Conservation (phyloP, 1,139 yeast genomes). For the Candida dubliniensis region DNA sequence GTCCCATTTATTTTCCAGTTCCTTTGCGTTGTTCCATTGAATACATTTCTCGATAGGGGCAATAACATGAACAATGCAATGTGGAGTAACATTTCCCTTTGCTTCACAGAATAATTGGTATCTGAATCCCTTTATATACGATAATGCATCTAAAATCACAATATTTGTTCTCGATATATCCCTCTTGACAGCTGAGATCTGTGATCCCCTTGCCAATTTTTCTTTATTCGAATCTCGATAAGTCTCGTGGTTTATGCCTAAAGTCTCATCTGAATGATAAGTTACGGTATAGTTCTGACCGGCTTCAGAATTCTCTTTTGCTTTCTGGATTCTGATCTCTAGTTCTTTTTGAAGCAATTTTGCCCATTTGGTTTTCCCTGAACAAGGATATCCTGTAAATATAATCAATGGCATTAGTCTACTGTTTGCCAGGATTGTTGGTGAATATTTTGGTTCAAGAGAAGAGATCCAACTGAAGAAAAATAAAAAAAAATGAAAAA, state of each 20-base stretch:
- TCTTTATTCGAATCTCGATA: conserved; percentile 73
- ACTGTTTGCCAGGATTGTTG: neutral
- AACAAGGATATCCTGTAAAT: conserved; percentile 80
- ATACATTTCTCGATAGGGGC: conserved; percentile 62
- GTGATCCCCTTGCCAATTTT: conserved; percentile 78
- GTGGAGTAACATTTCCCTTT: conserved; percentile 77
- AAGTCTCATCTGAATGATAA: conserved; percentile 72
- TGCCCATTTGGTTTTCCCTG: conserved; percentile 84
- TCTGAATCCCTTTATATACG: conserved; percentile 92
- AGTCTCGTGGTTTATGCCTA: conserved; percentile 68
- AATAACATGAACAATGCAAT: conserved; percentile 78
- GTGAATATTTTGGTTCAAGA: neutral
- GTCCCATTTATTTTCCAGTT: conserved; percentile 55
- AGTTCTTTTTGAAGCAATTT: conserved; percentile 49
- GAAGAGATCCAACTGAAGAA: neutral
- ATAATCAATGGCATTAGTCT: conserved; percentile 75
- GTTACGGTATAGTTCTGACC: conserved; percentile 61
- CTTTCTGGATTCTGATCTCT: conserved; percentile 44
- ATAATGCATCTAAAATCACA: conserved; percentile 81
- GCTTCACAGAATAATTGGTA: conserved; percentile 95
- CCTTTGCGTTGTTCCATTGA: conserved; percentile 52
- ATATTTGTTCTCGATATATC: conserved; percentile 66
- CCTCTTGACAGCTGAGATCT: conserved; percentile 86
- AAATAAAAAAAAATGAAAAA: neutral
- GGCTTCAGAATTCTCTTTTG: conserved; percentile 37